These are phyloP conservation scores for Houttuynia cordata DNA, from an alignment of 164 flowering plant species.

Conservation along the genomic window DNA sequence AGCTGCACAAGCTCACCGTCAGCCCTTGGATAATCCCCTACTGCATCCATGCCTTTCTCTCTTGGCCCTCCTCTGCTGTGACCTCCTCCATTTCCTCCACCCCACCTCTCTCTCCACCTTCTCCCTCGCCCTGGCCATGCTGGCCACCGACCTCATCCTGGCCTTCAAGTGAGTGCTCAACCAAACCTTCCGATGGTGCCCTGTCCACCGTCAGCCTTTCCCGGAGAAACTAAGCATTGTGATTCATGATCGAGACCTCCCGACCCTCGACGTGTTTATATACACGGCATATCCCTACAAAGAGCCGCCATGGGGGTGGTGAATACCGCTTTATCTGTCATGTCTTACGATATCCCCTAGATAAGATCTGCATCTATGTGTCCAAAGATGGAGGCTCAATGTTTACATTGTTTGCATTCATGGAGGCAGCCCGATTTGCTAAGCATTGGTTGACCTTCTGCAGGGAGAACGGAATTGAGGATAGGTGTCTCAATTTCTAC, in stretches of 20 bases:
- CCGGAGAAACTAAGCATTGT: conserved; percentile 13
- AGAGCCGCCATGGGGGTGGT: conserved; percentile 17
- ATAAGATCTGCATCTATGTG: conserved; percentile 18
- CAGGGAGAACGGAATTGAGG: conserved; percentile 8
- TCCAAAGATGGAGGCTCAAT: conserved; percentile 27
- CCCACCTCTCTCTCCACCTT: conserved; percentile 2
- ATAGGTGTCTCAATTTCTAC: conserved; percentile 14
- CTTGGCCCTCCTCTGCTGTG: conserved; percentile 26
- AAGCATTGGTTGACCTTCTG: conserved; percentile 21
- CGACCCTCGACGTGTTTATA: conserved; percentile 19
- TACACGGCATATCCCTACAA: conserved; percentile 26
- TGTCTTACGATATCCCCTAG: conserved; percentile 22
- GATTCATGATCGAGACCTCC: conserved; percentile 8
- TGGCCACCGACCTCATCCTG: conserved; percentile 9
- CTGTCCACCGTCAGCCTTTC: conserved; percentile 7
- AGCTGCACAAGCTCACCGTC: not conserved
- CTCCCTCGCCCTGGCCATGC: conserved; percentile 2
- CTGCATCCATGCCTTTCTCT: conserved; percentile 34
- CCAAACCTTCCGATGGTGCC: conserved; percentile 13
- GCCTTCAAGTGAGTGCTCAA: conserved; percentile 14
- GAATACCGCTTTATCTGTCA: conserved; percentile 20
- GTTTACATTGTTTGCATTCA: conserved; percentile 23
- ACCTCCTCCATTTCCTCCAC: conserved; percentile 3
- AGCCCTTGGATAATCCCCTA: conserved; percentile 21
- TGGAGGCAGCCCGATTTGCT: conserved; percentile 18